Base-by-base conservation (phyloP, 2,329 filamentous ascomycete genomes). In the Kalaharituber pfeilii region DNA sequence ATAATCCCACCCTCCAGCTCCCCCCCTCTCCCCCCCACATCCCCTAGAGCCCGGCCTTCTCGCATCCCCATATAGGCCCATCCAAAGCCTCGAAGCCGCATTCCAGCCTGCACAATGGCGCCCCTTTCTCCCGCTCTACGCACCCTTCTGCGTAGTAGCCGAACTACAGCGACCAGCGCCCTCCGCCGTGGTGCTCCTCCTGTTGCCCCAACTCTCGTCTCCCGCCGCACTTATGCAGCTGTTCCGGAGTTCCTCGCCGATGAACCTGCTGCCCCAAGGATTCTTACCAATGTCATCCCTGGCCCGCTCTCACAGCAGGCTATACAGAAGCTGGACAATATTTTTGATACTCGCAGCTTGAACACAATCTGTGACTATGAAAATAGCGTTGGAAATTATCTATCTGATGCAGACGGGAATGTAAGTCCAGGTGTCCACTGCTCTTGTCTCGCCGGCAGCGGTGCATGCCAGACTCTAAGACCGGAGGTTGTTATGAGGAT, bases 341-440 rank as follows among this genome's bases (percentile, higher is more conserved):
- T 76, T 57, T 76, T 75, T 57, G 74, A 76, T 62, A 72, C 72
- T 29, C 69, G 74, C 49, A 73, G 71, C 53, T 68, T 75, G 54
- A 71, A 75, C 65, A 74, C 75, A 63, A 69, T 75, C 52, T 73
- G 72, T 53, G 70, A 76, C 63, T 76, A 76, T 59, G 66, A 72
- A 50, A 71, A 75, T 67, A 74, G 72, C 63, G 63, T 68, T 45
- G 74, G 73, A 52, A 76, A 75, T 66, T 76, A 76, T 62, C 72
- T 75, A 56, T 68, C 69, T 47, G 72, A 75, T 64, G 65, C 71
- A 26, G 72, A 75, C 63, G 72, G 72, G 51, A 75, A 75, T 62
- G 65, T 73, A 50, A 33, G 56, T 39, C 50, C 51, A 11, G n/a
- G n/a, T n/a, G n/a, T n/a, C n/a, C n/a, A n/a, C n/a, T n/a, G n/a